Base-by-base conservation (phyloP, 2,329 filamentous ascomycete species). In the Aspergillus ochraceus region DNA sequence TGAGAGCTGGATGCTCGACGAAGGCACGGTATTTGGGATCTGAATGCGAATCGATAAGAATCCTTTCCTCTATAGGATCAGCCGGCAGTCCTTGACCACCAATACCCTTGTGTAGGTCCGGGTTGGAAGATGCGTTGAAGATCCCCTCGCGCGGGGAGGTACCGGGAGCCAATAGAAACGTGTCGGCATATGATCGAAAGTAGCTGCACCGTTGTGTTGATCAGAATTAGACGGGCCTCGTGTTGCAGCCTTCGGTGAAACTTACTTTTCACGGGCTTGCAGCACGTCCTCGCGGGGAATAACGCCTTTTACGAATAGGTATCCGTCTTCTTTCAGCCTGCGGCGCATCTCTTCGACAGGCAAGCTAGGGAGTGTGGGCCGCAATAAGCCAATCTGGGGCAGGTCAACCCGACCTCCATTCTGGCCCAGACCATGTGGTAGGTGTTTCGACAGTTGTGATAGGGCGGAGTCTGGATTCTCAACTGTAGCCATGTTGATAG, bases 201-300 rank as follows among this genome's bases (percentile, higher is more conserved):
- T 80, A 80, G 36, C 64, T 66, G n/a, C 14, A 49, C 20, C 9
- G 47, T 17, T 10, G 10, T n/a, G 6, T 29, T 19, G 5, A n/a
- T 47, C 20, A 50, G 47, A 8, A n/a, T 22, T 3, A 29, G 22
- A 4, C 9, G 5, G 20, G 6, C 11, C 50, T 36, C 30, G 30
- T 36, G 30, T 36, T 12, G 50, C 49, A 26, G 17, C 1, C 6
- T 22, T 6, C 17, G 22, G 50, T 5, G 9, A 6, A 17, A 19
- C 19, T 39, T 57, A 64, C 64, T 70, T 65, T 60, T 76, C 69
- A 17, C 79, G 69, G 52, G 74, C 74, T 60, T 77, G 72, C 19
- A 79, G 66, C 5, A 81, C 79, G 55, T 78, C 76, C 51, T 75
- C 72, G n/a, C 78, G 70, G 6, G 78, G 77, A 22, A 81, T 64